Evolutionary conservation across 352 stramenopile species (phyloP).

Genomic region (Phytophthora niederhauseri): DNA sequence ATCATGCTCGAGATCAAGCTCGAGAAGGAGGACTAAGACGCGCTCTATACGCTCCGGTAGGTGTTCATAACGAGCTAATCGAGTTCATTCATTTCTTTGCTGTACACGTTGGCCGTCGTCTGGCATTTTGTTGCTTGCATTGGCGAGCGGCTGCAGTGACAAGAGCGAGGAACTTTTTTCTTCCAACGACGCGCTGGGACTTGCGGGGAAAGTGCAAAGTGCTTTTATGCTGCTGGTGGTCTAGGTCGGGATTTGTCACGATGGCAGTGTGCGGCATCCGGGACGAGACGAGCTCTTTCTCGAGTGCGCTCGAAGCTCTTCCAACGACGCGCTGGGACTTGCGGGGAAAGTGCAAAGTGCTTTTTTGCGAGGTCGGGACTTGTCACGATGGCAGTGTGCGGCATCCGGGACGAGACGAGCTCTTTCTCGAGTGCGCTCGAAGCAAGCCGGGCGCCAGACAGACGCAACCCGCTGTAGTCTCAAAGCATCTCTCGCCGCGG

Average conservation of each 20-base stretch:
- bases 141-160: slow-evolving; percentile 5
- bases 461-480: slow-evolving; percentile 27
- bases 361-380: slow-evolving; percentile 15
- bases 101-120: slow-evolving; percentile 3
- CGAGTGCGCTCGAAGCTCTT: slow-evolving; percentile 12
- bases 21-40: slow-evolving; percentile 51
- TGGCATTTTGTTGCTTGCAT: neutral
- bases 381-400: slow-evolving; percentile 30
- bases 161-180: neutral
- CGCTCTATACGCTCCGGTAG: neutral
- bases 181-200: slow-evolving; percentile 15
- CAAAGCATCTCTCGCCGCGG: slow-evolving; percentile 27
- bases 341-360: slow-evolving; percentile 27
- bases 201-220: slow-evolving; percentile 33
- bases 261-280: slow-evolving; percentile 28
- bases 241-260: slow-evolving; percentile 29
- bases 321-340: slow-evolving; percentile 22
- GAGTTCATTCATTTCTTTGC: slow-evolving; percentile 22
- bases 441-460: slow-evolving; percentile 31
- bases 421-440: slow-evolving; percentile 21
- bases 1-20: slow-evolving; percentile 81
- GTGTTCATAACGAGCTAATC: slow-evolving; percentile 8
- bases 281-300: slow-evolving; percentile 27
- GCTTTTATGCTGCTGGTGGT: neutral
- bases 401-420: slow-evolving; percentile 32